These are phyloP conservation scores for Kuraishia capsulata DNA, from an alignment of 805 yeast species.

Conservation along the genomic window DNA sequence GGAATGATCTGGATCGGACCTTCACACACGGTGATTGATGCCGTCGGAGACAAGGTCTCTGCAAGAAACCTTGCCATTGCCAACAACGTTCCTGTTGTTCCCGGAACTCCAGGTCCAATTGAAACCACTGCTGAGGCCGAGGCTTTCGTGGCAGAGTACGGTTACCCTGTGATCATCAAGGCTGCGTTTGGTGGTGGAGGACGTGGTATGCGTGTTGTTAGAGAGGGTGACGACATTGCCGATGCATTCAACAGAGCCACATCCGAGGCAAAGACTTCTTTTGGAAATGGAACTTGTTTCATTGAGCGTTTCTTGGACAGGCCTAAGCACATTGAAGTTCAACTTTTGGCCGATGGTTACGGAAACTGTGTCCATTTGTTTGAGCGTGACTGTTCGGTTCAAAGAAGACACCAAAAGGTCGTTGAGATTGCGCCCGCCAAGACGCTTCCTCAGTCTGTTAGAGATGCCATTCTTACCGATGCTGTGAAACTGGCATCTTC, in stretches of 20 bases:
- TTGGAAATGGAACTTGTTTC: conserved; percentile 97
- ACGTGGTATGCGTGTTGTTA: conserved; percentile 98
- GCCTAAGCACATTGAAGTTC: conserved; percentile 98
- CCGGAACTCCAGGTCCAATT: conserved; percentile 98
- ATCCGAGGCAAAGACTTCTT: conserved; percentile 91
- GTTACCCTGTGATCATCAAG: conserved; percentile 93
- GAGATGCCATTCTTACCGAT: conserved; percentile 89
- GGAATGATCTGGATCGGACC: conserved; percentile 98
- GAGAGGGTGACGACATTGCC: conserved; percentile 87
- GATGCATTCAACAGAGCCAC: conserved; percentile 93
- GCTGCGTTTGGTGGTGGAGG: conserved; percentile 99
- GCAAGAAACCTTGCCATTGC: conserved; percentile 82
- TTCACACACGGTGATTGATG: conserved; percentile 73
- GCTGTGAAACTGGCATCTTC: conserved; percentile 87
- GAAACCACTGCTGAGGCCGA: conserved; percentile 69
- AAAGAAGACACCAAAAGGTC: conserved; percentile 98
- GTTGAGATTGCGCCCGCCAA: conserved; percentile 98
- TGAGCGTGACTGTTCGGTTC: conserved; percentile 99
- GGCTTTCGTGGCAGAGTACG: conserved; percentile 73
- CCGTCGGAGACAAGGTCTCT: conserved; percentile 94
- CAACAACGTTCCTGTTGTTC: conserved; percentile 86
- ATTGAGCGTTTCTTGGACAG: conserved; percentile 90
- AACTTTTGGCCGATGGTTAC: conserved; percentile 83
- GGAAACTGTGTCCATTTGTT: conserved; percentile 94
- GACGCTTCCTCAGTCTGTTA: conserved; percentile 70